phyloP scores from a whole-genome alignment of 2,329 filamentous ascomycete species.

The Trichoderma guizhouense region DNA sequence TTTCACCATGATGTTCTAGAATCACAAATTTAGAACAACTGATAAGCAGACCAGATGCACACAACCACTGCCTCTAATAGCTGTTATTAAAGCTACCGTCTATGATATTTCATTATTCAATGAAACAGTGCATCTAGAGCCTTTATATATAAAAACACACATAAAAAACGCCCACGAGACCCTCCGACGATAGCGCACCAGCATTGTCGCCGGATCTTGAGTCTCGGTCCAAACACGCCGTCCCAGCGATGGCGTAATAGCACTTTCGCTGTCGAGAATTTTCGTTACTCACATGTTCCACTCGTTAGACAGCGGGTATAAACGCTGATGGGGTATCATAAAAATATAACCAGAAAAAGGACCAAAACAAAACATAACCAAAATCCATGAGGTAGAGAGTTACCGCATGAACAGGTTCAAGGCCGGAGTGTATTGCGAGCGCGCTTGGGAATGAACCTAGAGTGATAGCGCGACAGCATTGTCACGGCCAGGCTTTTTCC shows the following conservation, averaged over 20 bases:
- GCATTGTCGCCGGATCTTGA: conserved; percentile 48
- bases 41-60: not conserved
- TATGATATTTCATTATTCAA: not conserved
- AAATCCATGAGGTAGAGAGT: not conserved
- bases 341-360: conserved; percentile 17
- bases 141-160: not conserved
- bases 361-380: conserved; percentile 11
- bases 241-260: conserved; percentile 55
- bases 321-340: conserved; percentile 46
- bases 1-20: not conserved
- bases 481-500: conserved; percentile 34
- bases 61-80: not conserved
- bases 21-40: not conserved
- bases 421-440: conserved; percentile 12
- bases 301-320: conserved; percentile 44
- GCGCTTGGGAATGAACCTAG: conserved; percentile 16
- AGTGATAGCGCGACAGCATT: conserved; percentile 55
- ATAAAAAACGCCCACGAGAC: conserved; percentile 45
- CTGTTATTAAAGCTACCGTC: not conserved
- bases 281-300: conserved; percentile 22
- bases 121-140: not conserved
- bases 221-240: conserved; percentile 50
- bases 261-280: conserved; percentile 52
- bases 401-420: not conserved
- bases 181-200: conserved; percentile 49